These are phyloP conservation scores for Cyclotella cryptica DNA, from an alignment of 108 stramenopile genomes.

Conservation along the genomic window DNA sequence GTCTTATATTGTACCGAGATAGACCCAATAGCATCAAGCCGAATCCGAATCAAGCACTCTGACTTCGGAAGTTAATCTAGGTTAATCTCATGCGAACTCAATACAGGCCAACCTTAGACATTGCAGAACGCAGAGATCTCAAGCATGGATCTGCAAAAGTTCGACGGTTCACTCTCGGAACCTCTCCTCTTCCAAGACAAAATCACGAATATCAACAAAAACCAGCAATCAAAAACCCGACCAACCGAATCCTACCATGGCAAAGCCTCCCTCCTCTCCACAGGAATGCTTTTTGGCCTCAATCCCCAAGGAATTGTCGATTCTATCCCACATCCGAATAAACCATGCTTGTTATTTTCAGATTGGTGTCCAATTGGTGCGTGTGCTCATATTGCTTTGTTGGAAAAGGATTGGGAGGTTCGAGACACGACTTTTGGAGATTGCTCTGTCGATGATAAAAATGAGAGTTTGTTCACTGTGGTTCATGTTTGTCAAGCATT, in stretches of 20 bases:
- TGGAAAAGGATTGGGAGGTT: conserved; percentile 32
- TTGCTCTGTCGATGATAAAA: not conserved
- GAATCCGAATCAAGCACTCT: too few species aligned
- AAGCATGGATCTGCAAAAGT: too few species aligned
- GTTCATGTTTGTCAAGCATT: conserved; percentile 45
- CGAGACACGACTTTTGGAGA: not conserved
- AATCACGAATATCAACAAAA: not conserved
- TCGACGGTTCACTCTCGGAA: conserved; percentile 9
- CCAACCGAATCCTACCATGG: conserved; percentile 36
- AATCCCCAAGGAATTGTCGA: conserved; percentile 41
- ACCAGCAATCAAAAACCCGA: not conserved
- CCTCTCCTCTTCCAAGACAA: conserved; percentile 23
- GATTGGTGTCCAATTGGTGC: conserved; percentile 31
- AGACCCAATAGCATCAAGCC: too few species aligned
- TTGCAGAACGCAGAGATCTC: too few species aligned
- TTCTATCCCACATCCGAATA: conserved; percentile 21
- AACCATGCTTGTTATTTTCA: conserved; percentile 41
- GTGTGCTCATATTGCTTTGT: conserved; percentile 35
- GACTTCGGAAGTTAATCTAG: too few species aligned
- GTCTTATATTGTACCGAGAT: too few species aligned
- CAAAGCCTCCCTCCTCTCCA: conserved; percentile 41
- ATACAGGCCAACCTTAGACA: too few species aligned
- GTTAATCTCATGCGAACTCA: too few species aligned
- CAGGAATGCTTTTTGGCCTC: conserved; percentile 36
- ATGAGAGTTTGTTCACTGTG: conserved; percentile 26